Percentiles rank a stretch among this genome's conserved stretches.
Conservation (phyloP, 1,284 basidiomycete genomes). For the Ustilago nuda region DNA sequence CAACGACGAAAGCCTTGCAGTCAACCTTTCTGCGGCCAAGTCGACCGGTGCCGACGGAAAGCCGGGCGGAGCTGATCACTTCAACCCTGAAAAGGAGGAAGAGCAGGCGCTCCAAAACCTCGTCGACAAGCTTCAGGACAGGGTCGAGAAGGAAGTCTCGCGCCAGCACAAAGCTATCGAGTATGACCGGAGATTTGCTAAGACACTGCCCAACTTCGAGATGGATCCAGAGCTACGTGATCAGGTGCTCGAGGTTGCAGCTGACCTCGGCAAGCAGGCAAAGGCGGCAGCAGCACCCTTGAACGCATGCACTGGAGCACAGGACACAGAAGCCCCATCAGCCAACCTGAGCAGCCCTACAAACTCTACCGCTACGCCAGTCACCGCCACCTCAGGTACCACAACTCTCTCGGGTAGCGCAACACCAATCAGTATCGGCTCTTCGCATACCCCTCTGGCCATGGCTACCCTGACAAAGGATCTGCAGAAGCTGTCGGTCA, state of each 20-base stretch:
- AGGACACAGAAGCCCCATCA: conserved; percentile 5
- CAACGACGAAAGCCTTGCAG: conserved; percentile 43
- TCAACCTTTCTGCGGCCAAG: conserved; percentile 28
- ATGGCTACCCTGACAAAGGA: conserved; percentile 48
- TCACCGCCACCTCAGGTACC: conserved; percentile 21
- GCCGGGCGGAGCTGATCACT: conserved; percentile 19
- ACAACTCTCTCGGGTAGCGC: conserved; percentile 37
- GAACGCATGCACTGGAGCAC: conserved; percentile 3
- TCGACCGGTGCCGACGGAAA: conserved; percentile 16
- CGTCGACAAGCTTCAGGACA: conserved; percentile 83
- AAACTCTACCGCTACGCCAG: conserved; percentile 25
- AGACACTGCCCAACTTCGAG: conserved; percentile 76
- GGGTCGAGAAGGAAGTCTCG: conserved; percentile 86
- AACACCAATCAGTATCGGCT: conserved; percentile 37
- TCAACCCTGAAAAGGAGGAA: conserved; percentile 60
- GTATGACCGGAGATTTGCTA: conserved; percentile 82
- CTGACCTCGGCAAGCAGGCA: conserved; percentile 68
- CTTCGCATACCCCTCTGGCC: conserved; percentile 39
- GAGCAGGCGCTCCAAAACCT: conserved; percentile 66
- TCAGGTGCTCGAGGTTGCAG: conserved; percentile 74
- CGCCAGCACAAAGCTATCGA: conserved; percentile 81
- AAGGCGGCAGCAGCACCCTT: conserved; percentile 65
- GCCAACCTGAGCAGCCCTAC: neutral
- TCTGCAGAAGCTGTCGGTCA: conserved; percentile 39
- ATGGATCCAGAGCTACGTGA: conserved; percentile 76